These are phyloP conservation scores for Crithidia expoeki DNA, from an alignment of 208 protist species.

Conservation along the genomic window DNA sequence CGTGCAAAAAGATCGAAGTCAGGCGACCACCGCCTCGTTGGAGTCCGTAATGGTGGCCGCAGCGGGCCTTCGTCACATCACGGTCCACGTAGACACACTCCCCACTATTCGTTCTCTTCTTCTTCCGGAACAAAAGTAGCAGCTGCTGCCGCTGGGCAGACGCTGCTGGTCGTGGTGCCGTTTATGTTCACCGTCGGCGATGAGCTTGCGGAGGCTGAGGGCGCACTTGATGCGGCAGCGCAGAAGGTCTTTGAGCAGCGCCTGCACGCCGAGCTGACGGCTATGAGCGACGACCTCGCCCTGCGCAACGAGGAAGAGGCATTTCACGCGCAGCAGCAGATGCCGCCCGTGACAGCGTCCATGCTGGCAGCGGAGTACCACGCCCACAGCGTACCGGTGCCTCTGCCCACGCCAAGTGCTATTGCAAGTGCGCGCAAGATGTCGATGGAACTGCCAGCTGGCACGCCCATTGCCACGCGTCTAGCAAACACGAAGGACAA, in stretches of 20 bases:
- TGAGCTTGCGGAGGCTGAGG: constrained; percentile 81
- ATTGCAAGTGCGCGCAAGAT: constrained; percentile 50
- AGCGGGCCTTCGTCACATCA: not conserved
- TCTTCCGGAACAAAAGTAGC: constrained; percentile 2
- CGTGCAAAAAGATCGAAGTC: not conserved
- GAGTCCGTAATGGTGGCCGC: constrained; percentile 16
- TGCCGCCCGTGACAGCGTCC: constrained; percentile 58
- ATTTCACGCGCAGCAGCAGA: constrained; percentile 77
- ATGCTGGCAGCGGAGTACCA: constrained; percentile 31
- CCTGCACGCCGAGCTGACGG: constrained; percentile 52
- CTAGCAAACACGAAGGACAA: constrained; percentile 51
- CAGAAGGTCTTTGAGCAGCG: constrained; percentile 66
- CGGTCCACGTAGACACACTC: not conserved
- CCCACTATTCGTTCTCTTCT: not conserved
- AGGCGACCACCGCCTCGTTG: constrained; percentile 23
- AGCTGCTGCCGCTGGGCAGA: not conserved
- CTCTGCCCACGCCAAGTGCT: constrained; percentile 53
- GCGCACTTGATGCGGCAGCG: constrained; percentile 72
- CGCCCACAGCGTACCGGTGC: constrained; percentile 57
- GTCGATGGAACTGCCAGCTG: constrained; percentile 40
- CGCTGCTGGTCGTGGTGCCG: constrained; percentile 60
- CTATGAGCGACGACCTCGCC: constrained; percentile 62
- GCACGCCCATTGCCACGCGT: constrained; percentile 40
- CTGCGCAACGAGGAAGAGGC: constrained; percentile 85
- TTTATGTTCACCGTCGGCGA: constrained; percentile 82